Base-by-base conservation (phyloP, 2,329 filamentous ascomycete species). In the Alternaria viburni region DNA sequence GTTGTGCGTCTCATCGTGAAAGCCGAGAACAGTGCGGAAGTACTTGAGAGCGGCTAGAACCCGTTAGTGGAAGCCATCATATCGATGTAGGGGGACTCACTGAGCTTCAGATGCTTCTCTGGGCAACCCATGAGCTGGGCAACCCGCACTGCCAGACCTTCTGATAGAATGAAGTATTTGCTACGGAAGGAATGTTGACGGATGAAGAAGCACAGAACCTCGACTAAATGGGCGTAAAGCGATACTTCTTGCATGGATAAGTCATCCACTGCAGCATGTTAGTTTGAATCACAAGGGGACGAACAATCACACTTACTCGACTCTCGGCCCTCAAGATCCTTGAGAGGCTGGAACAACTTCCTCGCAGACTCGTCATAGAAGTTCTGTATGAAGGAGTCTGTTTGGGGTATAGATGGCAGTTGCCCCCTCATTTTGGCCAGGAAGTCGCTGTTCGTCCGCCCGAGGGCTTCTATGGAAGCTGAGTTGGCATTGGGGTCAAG, bases 191-290 rank as follows among this genome's bases (percentile, higher is more conserved):
- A 87, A 80, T 98, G 95, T 75, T 96, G 92, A 44, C 94, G 90
- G 68, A 97, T 90, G 79, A 97, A 97, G 82, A 96, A 98, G 77
- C 92, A 94, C 54, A 98, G 86, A 26, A 97, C 92, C 77, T 99
- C 96, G 58, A 97, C 91, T 54, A 99, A 84, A 77, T 97, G 96
- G 19, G 90, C 90, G 79, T 94, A 97, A 66, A 98, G 86, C n/a
- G 93, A 92, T 25, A 96, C 93, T 79, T 97, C 91, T 72, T 96
- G 90, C 57, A 93, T 91, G 23, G 87, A 87, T 69, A 98, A 90
- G 65, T 89, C 85, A 81, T 91, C 86, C 72, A 92, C 88, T 87
- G 71, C 57, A 62, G 17, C 19, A n/a, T n/a, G 58, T 79, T 70
- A 78, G 74, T n/a, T 43, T 26, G 8, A 25, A 36, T 15, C 26